A percentile compares a stretch with the other conserved stretches of the same genome.
Conservation (phyloP, 768 basidiomycete species). For the Boletus rubropictus region DNA sequence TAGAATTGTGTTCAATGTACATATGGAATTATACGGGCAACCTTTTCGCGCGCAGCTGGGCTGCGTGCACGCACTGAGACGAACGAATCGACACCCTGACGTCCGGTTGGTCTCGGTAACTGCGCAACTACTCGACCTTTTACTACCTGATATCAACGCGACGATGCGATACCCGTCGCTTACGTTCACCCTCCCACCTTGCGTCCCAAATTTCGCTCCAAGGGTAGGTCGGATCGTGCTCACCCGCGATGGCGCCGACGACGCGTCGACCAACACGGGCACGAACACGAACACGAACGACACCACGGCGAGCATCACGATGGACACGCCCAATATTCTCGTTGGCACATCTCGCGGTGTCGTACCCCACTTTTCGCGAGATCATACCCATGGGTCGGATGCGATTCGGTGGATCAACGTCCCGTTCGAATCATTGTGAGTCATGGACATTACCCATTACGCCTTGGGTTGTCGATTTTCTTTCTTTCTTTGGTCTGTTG, state of each 20-base stretch:
- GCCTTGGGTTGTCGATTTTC: too few relatives aligned
- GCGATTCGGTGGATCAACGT: conserved; percentile 62
- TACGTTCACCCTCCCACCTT: conserved; percentile 11
- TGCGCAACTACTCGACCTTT: too few relatives aligned
- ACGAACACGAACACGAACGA: background rate
- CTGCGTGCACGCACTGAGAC: background rate
- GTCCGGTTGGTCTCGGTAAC: too few relatives aligned
- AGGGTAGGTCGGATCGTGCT: conserved; percentile 22
- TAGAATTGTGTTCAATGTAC: background rate
- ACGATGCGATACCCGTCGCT: conserved; percentile 12
- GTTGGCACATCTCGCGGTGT: conserved; percentile 66
- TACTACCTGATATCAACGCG: background rate
- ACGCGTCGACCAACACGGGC: background rate
- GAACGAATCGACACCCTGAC: background rate
- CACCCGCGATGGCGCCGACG: conserved; percentile 4
- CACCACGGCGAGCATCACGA: conserved; percentile 24
- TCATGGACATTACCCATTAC: too few relatives aligned
- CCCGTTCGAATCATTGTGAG: conserved; percentile 81
- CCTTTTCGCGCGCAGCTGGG: background rate
- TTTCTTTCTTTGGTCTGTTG: background rate
- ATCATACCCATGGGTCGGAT: conserved; percentile 43
- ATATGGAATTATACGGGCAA: background rate
- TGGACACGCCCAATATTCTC: conserved; percentile 59
- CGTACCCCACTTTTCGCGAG: conserved; percentile 67
- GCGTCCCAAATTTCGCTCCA: conserved; percentile 20